Evolutionary conservation across 805 yeast species (phyloP).

Genomic region (Brettanomyces custersianus): DNA sequence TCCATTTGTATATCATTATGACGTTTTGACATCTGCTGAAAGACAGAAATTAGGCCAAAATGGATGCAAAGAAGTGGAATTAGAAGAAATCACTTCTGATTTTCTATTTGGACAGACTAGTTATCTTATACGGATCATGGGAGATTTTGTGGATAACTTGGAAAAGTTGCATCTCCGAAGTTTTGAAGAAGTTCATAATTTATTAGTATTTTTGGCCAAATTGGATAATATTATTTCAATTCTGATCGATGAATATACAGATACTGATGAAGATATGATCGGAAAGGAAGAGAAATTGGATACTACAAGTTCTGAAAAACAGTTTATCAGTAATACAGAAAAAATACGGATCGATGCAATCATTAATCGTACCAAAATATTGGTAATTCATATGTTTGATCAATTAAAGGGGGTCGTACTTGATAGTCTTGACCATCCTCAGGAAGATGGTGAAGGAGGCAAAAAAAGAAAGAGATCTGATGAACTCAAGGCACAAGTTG

Average conservation of each 20-base stretch:
- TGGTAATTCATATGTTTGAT: constrained; percentile 22
- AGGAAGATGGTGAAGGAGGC: not conserved
- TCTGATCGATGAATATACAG: constrained; percentile 20
- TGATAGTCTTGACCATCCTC: constrained; percentile 3
- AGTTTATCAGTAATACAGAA: constrained; percentile 22
- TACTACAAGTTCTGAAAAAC: not conserved
- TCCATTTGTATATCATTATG: constrained; percentile 21
- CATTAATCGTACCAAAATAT: constrained; percentile 22
- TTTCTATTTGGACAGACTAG: constrained; percentile 50
- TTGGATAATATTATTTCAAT: constrained; percentile 24
- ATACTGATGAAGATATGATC: constrained; percentile 3
- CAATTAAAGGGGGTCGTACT: constrained; percentile 11
- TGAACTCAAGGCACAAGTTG: constrained; percentile 3
- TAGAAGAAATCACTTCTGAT: constrained; percentile 10
- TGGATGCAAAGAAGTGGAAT: constrained; percentile 5
- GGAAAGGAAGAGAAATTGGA: constrained; percentile 5
- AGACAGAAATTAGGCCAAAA: not conserved
- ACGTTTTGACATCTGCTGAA: constrained; percentile 6
- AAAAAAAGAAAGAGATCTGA: not conserved
- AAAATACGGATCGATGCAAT: constrained; percentile 26
- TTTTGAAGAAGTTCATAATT: constrained; percentile 15
- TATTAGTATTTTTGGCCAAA: constrained; percentile 16
- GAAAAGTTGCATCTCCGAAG: constrained; percentile 26
- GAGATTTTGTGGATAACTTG: constrained; percentile 56
- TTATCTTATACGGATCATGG: constrained; percentile 53